phyloP scores from a whole-genome alignment of 768 basidiomycete species.

The Dendrothele bispora region DNA sequence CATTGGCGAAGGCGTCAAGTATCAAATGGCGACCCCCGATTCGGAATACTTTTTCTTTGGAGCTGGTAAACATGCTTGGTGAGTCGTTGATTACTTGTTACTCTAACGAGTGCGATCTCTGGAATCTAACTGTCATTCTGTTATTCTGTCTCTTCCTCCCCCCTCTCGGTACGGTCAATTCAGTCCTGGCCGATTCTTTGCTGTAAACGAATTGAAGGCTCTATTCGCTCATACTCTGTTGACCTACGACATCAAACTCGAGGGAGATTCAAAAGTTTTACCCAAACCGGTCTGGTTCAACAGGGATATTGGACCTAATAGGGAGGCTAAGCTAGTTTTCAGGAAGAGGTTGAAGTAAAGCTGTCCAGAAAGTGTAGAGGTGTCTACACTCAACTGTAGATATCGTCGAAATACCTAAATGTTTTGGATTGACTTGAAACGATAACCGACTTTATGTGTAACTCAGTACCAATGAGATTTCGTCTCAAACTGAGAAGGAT shows the following conservation, averaged over 20 bases:
- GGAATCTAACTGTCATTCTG: too few species aligned
- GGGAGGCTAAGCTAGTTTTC: constrained; percentile 1
- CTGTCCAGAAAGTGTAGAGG: too few species aligned
- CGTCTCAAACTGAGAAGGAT: too few species aligned
- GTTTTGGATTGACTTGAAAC: too few species aligned
- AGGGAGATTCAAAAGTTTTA: constrained; percentile 26
- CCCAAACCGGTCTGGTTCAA: constrained; percentile 31
- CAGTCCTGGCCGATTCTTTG: constrained; percentile 28
- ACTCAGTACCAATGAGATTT: too few species aligned
- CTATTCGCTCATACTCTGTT: constrained; percentile 27
- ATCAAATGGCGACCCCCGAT: constrained; percentile 33
- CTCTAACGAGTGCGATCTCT: too few species aligned
- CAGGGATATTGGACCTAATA: background rate
- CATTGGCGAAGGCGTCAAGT: constrained; percentile 29
- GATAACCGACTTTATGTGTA: too few species aligned
- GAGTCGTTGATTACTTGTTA: too few species aligned
- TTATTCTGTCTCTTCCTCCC: background rate
- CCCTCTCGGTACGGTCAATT: too few species aligned
- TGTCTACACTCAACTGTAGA: too few species aligned
- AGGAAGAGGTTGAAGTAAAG: too few species aligned
- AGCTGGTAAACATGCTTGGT: constrained; percentile 7
- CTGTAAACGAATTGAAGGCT: constrained; percentile 26
- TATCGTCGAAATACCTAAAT: too few species aligned
- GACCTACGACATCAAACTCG: constrained; percentile 31
- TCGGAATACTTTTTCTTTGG: constrained; percentile 14